These are phyloP conservation scores for Botrytis cinerea DNA, from an alignment of 2,329 filamentous ascomycete species.

Conservation along the genomic window DNA sequence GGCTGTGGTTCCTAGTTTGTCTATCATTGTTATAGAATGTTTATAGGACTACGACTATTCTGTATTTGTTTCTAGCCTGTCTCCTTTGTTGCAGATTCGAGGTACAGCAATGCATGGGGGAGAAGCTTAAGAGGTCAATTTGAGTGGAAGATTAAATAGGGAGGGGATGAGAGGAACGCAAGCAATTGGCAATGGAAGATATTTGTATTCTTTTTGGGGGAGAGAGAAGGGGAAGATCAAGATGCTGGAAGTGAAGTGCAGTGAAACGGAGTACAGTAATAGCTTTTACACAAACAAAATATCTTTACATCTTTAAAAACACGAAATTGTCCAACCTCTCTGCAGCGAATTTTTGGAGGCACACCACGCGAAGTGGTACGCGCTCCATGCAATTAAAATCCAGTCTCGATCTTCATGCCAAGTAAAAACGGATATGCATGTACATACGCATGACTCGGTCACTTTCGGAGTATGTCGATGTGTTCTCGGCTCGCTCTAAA, in stretches of 20 bases:
- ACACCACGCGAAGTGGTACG: not conserved
- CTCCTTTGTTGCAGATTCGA: not conserved
- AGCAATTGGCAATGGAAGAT: not conserved
- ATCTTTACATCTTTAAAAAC: not conserved
- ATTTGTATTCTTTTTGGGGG: not conserved
- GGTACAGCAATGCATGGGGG: conserved; percentile 1
- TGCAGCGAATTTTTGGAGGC: not conserved
- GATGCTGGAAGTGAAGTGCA: not conserved
- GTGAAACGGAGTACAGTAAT: not conserved
- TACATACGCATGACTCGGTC: not conserved
- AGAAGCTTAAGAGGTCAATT: not conserved
- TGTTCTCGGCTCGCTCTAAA: not conserved
- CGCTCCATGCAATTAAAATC: not conserved
- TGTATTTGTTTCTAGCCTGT: conserved; percentile 15
- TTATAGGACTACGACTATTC: not conserved
- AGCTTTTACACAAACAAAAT: not conserved
- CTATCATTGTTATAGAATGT: conserved; percentile 16
- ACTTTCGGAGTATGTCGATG: not conserved
- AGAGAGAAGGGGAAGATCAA: too few species aligned
- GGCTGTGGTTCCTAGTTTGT: not conserved
- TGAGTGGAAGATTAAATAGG: not conserved
- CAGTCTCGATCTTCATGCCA: conserved; percentile 1
- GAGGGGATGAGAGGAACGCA: not conserved
- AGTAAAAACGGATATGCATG: conserved; percentile 3
- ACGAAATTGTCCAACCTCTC: not conserved